Evolutionary conservation across 2,329 filamentous ascomycete genomes (phyloP).

Genomic region (Cladophialophora psammophila): DNA sequence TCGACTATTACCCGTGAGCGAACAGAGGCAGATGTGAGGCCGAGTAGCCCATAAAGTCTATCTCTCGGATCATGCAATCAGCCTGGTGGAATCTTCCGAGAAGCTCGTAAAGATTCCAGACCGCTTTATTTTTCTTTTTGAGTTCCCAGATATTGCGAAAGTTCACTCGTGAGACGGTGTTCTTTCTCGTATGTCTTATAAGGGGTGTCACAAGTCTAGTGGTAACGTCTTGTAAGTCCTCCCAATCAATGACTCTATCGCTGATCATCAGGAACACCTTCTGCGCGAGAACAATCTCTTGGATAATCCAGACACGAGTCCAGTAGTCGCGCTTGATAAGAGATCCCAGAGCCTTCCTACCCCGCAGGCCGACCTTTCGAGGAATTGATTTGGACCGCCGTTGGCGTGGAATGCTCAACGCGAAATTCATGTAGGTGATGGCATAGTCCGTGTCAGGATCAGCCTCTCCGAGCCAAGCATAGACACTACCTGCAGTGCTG

Average conservation of each 20-base stretch:
- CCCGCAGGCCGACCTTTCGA: neutral
- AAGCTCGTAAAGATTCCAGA: neutral
- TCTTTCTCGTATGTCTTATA: neutral
- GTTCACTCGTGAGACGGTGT: neutral
- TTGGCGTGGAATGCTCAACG: neutral
- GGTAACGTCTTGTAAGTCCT: neutral
- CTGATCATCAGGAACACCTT: neutral
- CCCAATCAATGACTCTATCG: neutral
- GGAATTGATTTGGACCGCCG: neutral
- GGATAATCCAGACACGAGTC: neutral
- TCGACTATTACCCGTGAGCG: no score
- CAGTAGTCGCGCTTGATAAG: neutral
- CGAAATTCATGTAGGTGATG: no score
- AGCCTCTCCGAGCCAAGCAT: no score
- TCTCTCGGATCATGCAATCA: slow-evolving; percentile 28
- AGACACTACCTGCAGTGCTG: no score
- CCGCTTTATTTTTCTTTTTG: neutral
- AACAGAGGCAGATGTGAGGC: no score
- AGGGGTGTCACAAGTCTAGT: neutral
- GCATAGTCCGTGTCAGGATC: no score
- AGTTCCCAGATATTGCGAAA: neutral
- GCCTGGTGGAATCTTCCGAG: neutral
- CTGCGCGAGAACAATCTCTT: neutral
- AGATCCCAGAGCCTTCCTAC: neutral
- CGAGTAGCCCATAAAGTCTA: no score